Evolutionary conservation across 179 eudicot species (phyloP), one percentile per base, ranked within the genome.

Genomic region (Carnegiea gigantea): DNA sequence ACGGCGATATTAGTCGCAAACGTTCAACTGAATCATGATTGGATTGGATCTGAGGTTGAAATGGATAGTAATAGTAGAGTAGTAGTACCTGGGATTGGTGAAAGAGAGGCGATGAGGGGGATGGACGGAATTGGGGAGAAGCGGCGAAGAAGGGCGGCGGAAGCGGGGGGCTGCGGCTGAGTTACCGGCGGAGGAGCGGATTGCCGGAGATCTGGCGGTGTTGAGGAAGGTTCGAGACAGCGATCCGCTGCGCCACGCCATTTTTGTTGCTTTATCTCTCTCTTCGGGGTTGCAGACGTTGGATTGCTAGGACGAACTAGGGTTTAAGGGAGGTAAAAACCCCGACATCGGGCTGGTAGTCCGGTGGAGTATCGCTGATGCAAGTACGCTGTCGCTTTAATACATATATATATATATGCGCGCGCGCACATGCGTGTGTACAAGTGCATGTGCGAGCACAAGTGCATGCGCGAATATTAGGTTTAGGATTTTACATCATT

Each of bases 181-280:
- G 82, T 1, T 59, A 23, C 88, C 68, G 78, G 91, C 44, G 36
- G 90, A 84, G 36, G 89, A 77, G 75, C 93, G 93, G 85, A 80
- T 76, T 77, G 92, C 28, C 44, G 92, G 89, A 78, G 92, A 75
- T 77, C 95, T 85, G 33, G 89, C 90, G 79, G 92, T 86, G 82
- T 89, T 85, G 54, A 90, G 81, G 74, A 92, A 70, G 4, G 93
- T 84, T 77, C 98, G 83, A 78, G 94, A 85, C 62, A 93, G 38
- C 0, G 97, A 92, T 71, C 97, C 94, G 26, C 90, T 90, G 86
- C 95, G 90, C 84, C 95, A 91, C 86, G 92, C 92, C 87, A 72
- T 88, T 48, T 46, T 83, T 51, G 57, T 12, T 51, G 57, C 13
- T 11, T 23, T 59, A 13, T 43, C 21, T 70, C 53, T 53, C 13